phyloP scores from a whole-genome alignment of 176 grass and related monocot species.

The Stipa capillata region DNA sequence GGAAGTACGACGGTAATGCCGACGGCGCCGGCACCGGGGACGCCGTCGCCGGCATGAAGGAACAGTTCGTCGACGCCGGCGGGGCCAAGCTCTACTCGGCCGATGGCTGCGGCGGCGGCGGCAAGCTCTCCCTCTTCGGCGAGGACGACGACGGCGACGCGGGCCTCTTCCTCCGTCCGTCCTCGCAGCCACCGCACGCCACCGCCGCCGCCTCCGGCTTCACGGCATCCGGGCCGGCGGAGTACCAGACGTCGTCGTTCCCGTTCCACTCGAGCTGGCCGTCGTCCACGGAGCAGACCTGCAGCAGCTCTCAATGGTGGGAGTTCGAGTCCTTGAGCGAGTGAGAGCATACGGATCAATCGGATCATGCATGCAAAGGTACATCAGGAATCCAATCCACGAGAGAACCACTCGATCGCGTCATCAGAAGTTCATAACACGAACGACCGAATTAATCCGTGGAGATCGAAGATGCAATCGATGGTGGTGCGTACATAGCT shows the following conservation, averaged over 20 bases:
- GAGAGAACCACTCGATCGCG: not conserved
- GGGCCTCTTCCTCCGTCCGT: conserved; percentile 26
- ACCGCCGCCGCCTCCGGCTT: conserved; percentile 13
- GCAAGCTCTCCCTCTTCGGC: conserved; percentile 33
- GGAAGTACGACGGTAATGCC: conserved; percentile 37
- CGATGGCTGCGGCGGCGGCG: conserved; percentile 1
- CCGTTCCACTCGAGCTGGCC: conserved; percentile 65
- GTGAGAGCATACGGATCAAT: no score
- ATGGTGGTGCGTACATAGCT: conserved; percentile 39
- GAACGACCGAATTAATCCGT: not conserved
- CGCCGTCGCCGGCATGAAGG: conserved; percentile 15
- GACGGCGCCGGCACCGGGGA: conserved; percentile 6
- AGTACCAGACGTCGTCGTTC: conserved; percentile 45
- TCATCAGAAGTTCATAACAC: not conserved
- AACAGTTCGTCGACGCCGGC: conserved; percentile 28
- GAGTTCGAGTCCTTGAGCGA: conserved; percentile 77
- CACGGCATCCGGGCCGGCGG: conserved; percentile 36
- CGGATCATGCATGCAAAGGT: no score
- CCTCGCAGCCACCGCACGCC: conserved; percentile 14
- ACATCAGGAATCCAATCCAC: no score
- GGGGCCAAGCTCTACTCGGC: conserved; percentile 17
- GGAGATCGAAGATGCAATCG: not conserved
- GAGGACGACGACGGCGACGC: conserved; percentile 54
- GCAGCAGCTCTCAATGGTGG: conserved; percentile 76
- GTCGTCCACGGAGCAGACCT: conserved; percentile 45